Conservation (phyloP, 345 rosid species). For the Salix suchowensis region DNA sequence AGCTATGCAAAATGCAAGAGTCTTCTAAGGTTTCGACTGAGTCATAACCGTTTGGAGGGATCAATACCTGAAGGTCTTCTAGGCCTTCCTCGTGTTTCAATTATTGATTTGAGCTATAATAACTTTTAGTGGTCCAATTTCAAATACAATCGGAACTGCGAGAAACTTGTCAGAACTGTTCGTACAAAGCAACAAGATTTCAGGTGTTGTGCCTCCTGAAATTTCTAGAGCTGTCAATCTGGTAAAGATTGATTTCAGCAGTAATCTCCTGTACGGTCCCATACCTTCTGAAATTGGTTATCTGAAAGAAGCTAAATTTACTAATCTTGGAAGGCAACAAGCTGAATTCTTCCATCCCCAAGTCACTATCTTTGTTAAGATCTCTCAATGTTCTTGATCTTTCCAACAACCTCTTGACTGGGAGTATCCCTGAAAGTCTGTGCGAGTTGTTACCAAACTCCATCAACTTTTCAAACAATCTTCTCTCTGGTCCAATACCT, state of each 20-base stretch:
- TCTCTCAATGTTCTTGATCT: slow-evolving; percentile 85
- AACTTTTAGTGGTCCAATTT: slow-evolving; percentile 61
- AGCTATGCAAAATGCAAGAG: slow-evolving; percentile 58
- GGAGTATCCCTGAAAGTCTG: slow-evolving; percentile 66
- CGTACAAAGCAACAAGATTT: slow-evolving; percentile 62
- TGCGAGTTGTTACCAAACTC: slow-evolving; percentile 63
- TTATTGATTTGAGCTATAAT: slow-evolving; percentile 72
- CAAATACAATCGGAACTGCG: slow-evolving; percentile 46
- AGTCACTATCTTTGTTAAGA: slow-evolving; percentile 59
- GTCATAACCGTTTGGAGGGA: slow-evolving; percentile 60
- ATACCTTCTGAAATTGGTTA: slow-evolving; percentile 73
- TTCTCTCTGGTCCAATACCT: slow-evolving; percentile 84
- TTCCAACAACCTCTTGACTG: slow-evolving; percentile 64
- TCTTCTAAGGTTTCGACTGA: slow-evolving; percentile 76
- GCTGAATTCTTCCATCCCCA: slow-evolving; percentile 60
- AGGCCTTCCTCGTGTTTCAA: slow-evolving; percentile 77
- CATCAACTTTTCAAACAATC: slow-evolving; percentile 69
- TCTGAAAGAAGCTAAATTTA: slow-evolving; percentile 62
- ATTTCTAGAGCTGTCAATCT: slow-evolving; percentile 63
- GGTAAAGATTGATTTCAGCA: slow-evolving; percentile 87
- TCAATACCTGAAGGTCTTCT: slow-evolving; percentile 53
- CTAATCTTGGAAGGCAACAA: slow-evolving; percentile 65
- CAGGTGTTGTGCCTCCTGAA: slow-evolving; percentile 63
- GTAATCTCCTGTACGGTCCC: slow-evolving; percentile 65
- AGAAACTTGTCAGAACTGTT: slow-evolving; percentile 81